These are phyloP conservation scores for Colletotrichum truncatum DNA, from an alignment of 2,329 filamentous ascomycete genomes.

Conservation along the genomic window DNA sequence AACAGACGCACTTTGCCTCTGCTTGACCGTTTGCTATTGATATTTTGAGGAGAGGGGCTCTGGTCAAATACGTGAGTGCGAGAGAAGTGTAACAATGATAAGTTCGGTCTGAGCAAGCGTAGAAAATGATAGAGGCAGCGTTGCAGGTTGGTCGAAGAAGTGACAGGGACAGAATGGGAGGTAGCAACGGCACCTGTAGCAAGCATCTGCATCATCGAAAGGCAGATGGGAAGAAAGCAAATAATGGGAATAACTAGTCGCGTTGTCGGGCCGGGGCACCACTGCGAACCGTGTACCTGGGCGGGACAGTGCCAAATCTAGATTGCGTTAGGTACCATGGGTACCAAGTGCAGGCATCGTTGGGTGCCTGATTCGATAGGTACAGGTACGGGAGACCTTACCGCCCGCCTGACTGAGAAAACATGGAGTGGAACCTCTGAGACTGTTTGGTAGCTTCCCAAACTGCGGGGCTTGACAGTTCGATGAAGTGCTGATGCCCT, in stretches of 20 bases:
- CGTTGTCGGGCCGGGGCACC: constrained; percentile 3
- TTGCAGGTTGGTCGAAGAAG: not conserved
- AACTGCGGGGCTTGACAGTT: too few relatives aligned
- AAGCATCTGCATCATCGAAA: constrained; percentile 25
- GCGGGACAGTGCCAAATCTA: too few relatives aligned
- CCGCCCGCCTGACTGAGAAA: too few relatives aligned
- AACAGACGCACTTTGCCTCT: not conserved
- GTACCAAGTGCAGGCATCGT: not conserved
- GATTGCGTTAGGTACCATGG: too few relatives aligned
- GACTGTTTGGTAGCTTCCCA: too few relatives aligned
- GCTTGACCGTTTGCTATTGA: not conserved
- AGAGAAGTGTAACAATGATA: too few relatives aligned
- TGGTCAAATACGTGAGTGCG: too few relatives aligned
- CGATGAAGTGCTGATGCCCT: too few relatives aligned
- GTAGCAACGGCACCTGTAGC: not conserved
- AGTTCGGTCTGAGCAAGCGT: too few relatives aligned
- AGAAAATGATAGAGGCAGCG: not conserved
- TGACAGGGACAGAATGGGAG: not conserved
- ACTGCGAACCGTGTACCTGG: constrained; percentile 26
- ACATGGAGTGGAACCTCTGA: too few relatives aligned
- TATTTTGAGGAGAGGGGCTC: not conserved
- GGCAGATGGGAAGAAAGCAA: constrained; percentile 2
- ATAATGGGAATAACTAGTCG: constrained; percentile 6
- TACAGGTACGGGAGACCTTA: not conserved
- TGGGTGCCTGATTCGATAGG: not conserved